Base-by-base conservation (phyloP, 768 basidiomycete genomes). In the Psilocybe subaeruginosa region DNA sequence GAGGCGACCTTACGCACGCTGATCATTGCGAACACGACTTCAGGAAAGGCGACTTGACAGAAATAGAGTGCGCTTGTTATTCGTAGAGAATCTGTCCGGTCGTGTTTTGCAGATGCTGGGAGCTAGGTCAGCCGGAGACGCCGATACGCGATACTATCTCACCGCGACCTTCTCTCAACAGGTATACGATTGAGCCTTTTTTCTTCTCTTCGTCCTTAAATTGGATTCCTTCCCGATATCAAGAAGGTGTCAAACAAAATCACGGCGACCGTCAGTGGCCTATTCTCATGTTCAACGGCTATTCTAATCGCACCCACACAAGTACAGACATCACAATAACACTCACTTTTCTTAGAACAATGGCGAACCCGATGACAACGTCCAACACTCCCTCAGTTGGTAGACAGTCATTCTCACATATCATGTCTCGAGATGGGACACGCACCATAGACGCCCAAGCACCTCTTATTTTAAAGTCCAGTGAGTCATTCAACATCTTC, bases 141-240 rank as follows among this genome's bases (percentile, higher is more conserved):
- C 27, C 33, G 14, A 31, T 43, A 45, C 7, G 19, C 23, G 11
- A n/a, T 23, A 51, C 35, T 35, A 16, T 16, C 35, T 48, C 3
- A 33, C 19, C 30, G 31, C 16, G 23, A 54, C 11, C 43, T 27
- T 51, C 45, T 33, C 80, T 35, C 33, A 35, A 6, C 33, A 35
- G 85, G 67, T 85, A 80, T 58, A 74, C 77, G 29, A 79, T 87
- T 45, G 85, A 87, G 65, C 86, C 86, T 0, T 87, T 86, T 69
- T 88, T 85, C 71, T 88, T 83, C 64, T 84, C 85, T 4, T 86
- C 85, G 0, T 84, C 83, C 14, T 63, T 85, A 1, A 85, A 83
- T 60, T 86, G 85, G 85, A 88, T 88, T 65, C 86, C 87, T 3
- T 84, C 85, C 5, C 80, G 85, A 56, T 88, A 83, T 56, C 82